Percentiles rank a stretch among this genome's conserved stretches.
These are phyloP conservation scores for Bjerkandera adusta DNA, from an alignment of 1,284 basidiomycete genomes.

Conservation along the genomic window DNA sequence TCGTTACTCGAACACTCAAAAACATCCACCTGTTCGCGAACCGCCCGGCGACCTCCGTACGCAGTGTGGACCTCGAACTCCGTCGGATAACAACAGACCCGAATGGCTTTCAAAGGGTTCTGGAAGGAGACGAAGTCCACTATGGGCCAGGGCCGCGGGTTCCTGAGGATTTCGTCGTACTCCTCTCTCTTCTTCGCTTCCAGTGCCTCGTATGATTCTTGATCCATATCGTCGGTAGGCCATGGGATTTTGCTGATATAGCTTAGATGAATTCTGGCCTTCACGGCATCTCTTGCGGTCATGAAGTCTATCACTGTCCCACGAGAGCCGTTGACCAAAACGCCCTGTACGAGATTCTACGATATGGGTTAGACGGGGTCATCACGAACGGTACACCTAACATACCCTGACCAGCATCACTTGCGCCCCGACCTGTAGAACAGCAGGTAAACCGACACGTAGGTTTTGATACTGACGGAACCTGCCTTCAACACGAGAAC, in stretches of 20 bases:
- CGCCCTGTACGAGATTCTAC: conserved; percentile 7
- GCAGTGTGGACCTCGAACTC: conserved; percentile 61
- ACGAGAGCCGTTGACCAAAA: conserved; percentile 79
- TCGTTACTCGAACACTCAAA: neutral
- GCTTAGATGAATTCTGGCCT: too few relatives aligned
- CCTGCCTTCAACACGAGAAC: neutral
- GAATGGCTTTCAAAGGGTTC: conserved; percentile 33
- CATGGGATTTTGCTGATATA: neutral
- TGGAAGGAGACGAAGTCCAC: conserved; percentile 53
- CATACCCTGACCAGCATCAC: conserved; percentile 83
- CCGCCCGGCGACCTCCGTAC: conserved; percentile 48
- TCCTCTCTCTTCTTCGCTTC: conserved; percentile 14
- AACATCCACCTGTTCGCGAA: conserved; percentile 46
- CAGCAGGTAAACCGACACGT: neutral
- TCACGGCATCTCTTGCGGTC: neutral
- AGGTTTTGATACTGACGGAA: neutral
- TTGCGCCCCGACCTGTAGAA: conserved; percentile 48
- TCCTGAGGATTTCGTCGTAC: too few relatives aligned
- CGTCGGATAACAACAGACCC: conserved; percentile 45
- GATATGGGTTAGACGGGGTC: too few relatives aligned
- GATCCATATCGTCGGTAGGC: neutral
- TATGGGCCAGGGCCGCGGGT: conserved; percentile 45
- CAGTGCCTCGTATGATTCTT: conserved; percentile 19
- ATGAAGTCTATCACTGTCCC: conserved; percentile 71
- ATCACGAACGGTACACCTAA: too few relatives aligned